Evolutionary conservation across 768 basidiomycete species (phyloP), one percentile per base, ranked within the genome.

Genomic region (Epithele typhae): DNA sequence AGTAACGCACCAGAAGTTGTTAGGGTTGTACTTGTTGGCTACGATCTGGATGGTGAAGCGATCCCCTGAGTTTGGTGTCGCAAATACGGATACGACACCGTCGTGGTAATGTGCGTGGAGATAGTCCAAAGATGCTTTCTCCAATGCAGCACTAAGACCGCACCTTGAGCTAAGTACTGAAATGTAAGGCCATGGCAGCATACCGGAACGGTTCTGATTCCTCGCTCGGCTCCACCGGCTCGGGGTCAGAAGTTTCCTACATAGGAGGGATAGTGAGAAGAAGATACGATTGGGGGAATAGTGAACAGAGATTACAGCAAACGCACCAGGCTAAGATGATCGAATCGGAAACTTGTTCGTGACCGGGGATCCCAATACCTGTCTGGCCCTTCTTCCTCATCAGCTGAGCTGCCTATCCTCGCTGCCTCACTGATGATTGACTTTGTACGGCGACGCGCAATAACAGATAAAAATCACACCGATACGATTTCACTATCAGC

Each of bases 11-110:
- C 95, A 98, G 68, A 78, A 97, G 65, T 97, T 97, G 18, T 78
- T 67, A 0, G 91, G 87, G 60, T 95, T 97, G 68, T 97, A 97
- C 62, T 93, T 92, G 64, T 96, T 95, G 17, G 91, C 87, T n/a
- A 95, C 93, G 45, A 96, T 70, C 60, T 93, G 88, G 35, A 96
- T 64, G 14, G 77, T 73, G 57, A 81, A 93, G 40, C 68, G 69
- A 17, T 61, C 70, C 0, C 70, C 56, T 19, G 67, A 65, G 22
- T 68, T 72, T 27, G 68, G 66, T 3, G 72, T 70, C 3, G 85
- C 69, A 57, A 91, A 90, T 8, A 90, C 81, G 32, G 87, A 79
- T 0, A 77, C 70, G 27, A 87, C 83, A 37, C 92, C 92, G 19
- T 87, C 82, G 37, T 78, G 71, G 63, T 84, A 97, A 64, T 96